Conservation (phyloP, 305 asterid genomes). For the Fraxinus floribunda region DNA sequence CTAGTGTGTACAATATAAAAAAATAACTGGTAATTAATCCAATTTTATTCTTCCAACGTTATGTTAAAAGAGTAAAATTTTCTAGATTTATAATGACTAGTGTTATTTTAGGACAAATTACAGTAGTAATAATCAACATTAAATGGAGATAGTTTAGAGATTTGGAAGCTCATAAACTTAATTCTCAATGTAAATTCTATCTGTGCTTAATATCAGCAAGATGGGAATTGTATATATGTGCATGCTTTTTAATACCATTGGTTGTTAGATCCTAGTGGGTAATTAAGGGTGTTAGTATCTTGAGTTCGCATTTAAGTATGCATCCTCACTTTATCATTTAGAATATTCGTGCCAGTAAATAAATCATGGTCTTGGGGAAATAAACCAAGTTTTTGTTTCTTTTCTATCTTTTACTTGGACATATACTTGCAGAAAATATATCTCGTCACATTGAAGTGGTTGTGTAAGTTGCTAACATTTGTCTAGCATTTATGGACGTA, state of each 20-base stretch:
- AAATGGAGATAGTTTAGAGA: neutral
- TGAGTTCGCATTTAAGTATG: neutral
- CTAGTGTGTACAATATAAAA: neutral
- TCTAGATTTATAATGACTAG: neutral
- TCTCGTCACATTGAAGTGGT: constrained; percentile 14
- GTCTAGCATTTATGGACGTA: constrained; percentile 21
- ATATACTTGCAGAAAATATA: neutral
- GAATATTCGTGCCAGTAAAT: neutral
- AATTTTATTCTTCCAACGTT: neutral
- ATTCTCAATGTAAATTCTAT: neutral
- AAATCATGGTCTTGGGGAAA: neutral
- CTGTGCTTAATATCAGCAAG: neutral
- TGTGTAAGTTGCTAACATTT: constrained; percentile 17
- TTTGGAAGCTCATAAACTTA: neutral
- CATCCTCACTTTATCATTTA: neutral
- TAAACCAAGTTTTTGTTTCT: neutral
- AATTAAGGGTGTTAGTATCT: neutral
- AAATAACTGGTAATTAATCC: neutral
- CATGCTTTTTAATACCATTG: neutral
- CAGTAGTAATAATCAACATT: neutral
- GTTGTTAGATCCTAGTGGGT: neutral
- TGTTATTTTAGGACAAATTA: too few species aligned
- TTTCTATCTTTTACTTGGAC: neutral
- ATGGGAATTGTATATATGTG: neutral
- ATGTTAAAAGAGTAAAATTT: neutral